Evolutionary conservation across 164 flowering plant genomes (phyloP).

Genomic region (Pachysandra terminalis): DNA sequence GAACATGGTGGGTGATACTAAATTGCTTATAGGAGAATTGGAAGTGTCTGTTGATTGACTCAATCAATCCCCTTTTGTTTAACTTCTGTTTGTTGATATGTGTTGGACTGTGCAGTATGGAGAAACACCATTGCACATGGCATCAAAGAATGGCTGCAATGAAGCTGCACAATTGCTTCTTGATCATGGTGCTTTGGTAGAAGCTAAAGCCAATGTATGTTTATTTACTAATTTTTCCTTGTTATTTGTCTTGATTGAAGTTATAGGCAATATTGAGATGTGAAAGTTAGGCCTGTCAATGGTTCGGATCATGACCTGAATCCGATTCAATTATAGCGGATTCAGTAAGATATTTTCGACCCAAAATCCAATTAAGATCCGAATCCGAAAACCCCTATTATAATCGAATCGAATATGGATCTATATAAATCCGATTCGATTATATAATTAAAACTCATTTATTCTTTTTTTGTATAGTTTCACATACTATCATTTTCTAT

Average conservation of each 20-base stretch:
- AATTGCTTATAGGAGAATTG: not conserved
- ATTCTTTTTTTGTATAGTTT: too few species aligned
- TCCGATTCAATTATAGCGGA: too few species aligned
- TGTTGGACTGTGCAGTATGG: constrained; percentile 67
- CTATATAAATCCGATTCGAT: too few species aligned
- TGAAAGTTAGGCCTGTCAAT: too few species aligned
- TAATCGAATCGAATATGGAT: too few species aligned
- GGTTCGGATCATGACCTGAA: too few species aligned
- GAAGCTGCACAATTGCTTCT: constrained; percentile 79
- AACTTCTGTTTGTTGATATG: constrained; percentile 4
- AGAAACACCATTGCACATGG: constrained; percentile 98
- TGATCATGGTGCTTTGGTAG: constrained; percentile 72
- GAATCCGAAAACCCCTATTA: too few species aligned
- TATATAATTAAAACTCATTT: too few species aligned
- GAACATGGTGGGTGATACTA: constrained; percentile 58
- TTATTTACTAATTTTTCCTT: constrained; percentile 5
- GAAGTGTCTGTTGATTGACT: not conserved
- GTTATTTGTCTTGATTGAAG: not conserved
- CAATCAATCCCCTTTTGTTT: not conserved
- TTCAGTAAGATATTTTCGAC: too few species aligned
- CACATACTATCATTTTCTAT: too few species aligned
- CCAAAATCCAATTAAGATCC: too few species aligned
- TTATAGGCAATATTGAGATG: not conserved
- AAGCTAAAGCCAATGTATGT: constrained; percentile 88
- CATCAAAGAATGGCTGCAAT: constrained; percentile 93